phyloP scores from a whole-genome alignment of 108 stramenopile genomes.

The Nitzschia putrida region DNA sequence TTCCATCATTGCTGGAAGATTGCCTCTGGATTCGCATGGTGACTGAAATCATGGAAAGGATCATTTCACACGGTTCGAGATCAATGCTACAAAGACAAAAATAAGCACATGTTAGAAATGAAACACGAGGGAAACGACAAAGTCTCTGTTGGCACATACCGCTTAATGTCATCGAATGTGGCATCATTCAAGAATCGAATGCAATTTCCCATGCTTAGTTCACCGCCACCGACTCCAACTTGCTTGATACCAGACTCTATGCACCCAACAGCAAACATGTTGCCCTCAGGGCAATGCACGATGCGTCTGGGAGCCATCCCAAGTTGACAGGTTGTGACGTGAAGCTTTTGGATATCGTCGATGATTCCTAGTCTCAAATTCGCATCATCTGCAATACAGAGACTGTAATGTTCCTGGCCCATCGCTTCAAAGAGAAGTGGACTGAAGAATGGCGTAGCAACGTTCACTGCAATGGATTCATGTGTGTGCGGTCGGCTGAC shows the following conservation, averaged over 20 bases:
- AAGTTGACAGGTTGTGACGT: conserved; percentile 90
- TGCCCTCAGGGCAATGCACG: conserved; percentile 73
- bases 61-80: conserved; percentile 84
- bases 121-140: not conserved
- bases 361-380: conserved; percentile 91
- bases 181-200: conserved; percentile 87
- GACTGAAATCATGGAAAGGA: conserved; percentile 70
- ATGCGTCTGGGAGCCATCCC: conserved; percentile 93
- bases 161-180: conserved; percentile 84
- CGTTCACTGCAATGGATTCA: conserved; percentile 70
- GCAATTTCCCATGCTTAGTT: conserved; percentile 82
- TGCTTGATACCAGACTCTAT: conserved; percentile 69
- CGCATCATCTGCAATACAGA: conserved; percentile 90
- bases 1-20: conserved; percentile 19
- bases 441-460: conserved; percentile 75
- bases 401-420: conserved; percentile 71
- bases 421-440: conserved; percentile 63
- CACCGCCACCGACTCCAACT: conserved; percentile 42
- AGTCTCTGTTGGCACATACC: conserved; percentile 33
- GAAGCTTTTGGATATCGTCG: conserved; percentile 98
- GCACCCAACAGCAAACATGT: conserved; percentile 83
- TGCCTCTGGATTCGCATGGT: conserved; percentile 41
- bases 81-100: conserved; percentile 52
- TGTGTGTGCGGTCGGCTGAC: conserved; percentile 48
- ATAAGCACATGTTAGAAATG: not conserved